Conservation (phyloP, 2,329 filamentous ascomycete genomes). For the Cercospora sesami region DNA sequence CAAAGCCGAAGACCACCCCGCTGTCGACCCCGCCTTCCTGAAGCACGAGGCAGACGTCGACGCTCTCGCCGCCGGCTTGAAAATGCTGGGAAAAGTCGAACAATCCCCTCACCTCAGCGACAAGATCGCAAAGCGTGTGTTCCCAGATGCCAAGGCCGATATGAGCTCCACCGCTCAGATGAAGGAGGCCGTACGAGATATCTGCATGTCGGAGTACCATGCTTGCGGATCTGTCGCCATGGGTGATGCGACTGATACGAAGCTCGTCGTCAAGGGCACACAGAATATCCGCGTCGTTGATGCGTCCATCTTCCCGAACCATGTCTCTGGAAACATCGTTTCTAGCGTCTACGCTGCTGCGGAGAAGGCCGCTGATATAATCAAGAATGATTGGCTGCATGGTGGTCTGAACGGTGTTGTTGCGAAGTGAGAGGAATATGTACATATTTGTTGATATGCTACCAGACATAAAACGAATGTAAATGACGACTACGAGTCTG, state of each 20-base stretch:
- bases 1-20: slow-evolving; percentile 29
- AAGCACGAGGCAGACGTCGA: slow-evolving; percentile 53
- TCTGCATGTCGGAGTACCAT: slow-evolving; percentile 42
- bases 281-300: slow-evolving; percentile 42
- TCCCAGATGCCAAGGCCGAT: slow-evolving; percentile 34
- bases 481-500: too few relatives aligned
- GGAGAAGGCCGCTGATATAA: slow-evolving; percentile 38
- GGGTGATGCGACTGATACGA: slow-evolving; percentile 45
- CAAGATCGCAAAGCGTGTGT: slow-evolving; percentile 42
- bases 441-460: background rate
- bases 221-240: slow-evolving; percentile 44
- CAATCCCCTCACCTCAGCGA: slow-evolving; percentile 45
- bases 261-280: slow-evolving; percentile 42
- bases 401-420: slow-evolving; percentile 19
- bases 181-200: slow-evolving; percentile 30
- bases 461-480: background rate
- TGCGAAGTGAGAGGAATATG: background rate
- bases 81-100: slow-evolving; percentile 47
- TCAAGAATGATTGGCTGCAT: slow-evolving; percentile 35
- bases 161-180: slow-evolving; percentile 32
- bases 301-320: slow-evolving; percentile 38
- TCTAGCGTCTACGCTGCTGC: slow-evolving; percentile 37
- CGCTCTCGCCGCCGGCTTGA: slow-evolving; percentile 35
- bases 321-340: slow-evolving; percentile 35
- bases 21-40: slow-evolving; percentile 33